Base-by-base conservation (phyloP, 352 stramenopile genomes). In the Phytophthora capsici region DNA sequence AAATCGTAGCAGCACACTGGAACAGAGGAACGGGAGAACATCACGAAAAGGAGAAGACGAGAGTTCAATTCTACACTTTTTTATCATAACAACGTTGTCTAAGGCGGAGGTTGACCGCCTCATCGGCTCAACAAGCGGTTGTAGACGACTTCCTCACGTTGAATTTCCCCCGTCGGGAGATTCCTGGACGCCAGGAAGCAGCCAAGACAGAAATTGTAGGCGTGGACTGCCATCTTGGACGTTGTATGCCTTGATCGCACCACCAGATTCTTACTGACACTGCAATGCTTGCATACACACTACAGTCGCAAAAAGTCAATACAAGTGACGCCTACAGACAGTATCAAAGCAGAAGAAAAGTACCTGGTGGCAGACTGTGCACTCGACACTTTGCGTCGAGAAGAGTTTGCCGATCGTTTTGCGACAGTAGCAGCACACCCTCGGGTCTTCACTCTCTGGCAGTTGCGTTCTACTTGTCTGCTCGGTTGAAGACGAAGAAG, bases 141-240 rank as follows among this genome's bases (percentile, higher is more conserved):
- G 60, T 43, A 54, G n/a, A 67, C 54, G 25, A 77, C 63, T 62
- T 83, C 71, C 17, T 77, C 75, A 16, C 67, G 37, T 34, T 83
- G 75, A 13, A 82, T 55, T 13, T 73, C 37, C 38, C 53, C 34
- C 2, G 67, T 66, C 13, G 63, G 52, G 38, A 69, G 63, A 22
- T 69, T 71, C 16, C 57, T 75, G 17, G 56, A 60, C 4, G 60
- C 60, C 38, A 83, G 40, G 38, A 73, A 78, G 50, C 75, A 82
- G 23, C 69, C 57, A 40, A 83, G 57, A 41, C 75, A 83, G 34
- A 80, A 82, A 34, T 60, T 48, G 46, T 76, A 82, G 2, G 62
- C 38, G 46, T 65, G 62, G 4, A 43, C 6, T 16, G 57, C 30
- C 54, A 78, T 57, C 1, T 63, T 57, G 30, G 46, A 17, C 32